Conservation (phyloP, 192 early-diverging fungal species). For the Backusella liffmaniae region DNA sequence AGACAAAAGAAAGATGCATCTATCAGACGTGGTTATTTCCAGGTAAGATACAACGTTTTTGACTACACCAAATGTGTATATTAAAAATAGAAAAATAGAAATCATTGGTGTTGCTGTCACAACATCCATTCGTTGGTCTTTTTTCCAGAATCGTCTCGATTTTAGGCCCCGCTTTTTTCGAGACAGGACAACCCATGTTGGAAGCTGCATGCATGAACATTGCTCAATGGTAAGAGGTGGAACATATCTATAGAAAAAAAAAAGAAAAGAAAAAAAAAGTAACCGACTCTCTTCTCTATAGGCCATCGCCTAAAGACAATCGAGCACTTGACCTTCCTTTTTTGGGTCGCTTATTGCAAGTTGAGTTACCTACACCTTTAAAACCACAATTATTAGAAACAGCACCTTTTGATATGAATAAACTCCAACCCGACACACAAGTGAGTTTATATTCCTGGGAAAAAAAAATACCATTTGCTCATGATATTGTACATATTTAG, state of each 20-base stretch:
- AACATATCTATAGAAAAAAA: not conserved
- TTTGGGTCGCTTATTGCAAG: slow-evolving; percentile 64
- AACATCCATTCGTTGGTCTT: slow-evolving; percentile 86
- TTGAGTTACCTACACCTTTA: slow-evolving; percentile 62
- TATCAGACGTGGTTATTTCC: slow-evolving; percentile 89
- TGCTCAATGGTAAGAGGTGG: slow-evolving; percentile 58
- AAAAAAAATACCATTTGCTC: not conserved
- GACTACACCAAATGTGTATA: not conserved
- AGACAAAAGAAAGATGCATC: slow-evolving; percentile 84
- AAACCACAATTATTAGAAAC: slow-evolving; percentile 76
- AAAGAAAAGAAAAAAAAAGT: not conserved
- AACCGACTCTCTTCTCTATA: not conserved
- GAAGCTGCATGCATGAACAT: slow-evolving; percentile 83
- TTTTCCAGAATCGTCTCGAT: slow-evolving; percentile 71
- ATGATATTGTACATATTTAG: not conserved
- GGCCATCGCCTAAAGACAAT: slow-evolving; percentile 54
- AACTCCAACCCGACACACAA: slow-evolving; percentile 66
- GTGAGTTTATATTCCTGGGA: slow-evolving; percentile 1
- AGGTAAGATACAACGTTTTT: slow-evolving; percentile 38
- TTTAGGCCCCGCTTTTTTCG: slow-evolving; percentile 84
- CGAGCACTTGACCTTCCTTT: slow-evolving; percentile 74
- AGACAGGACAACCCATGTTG: slow-evolving; percentile 68
- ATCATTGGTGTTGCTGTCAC: slow-evolving; percentile 83
- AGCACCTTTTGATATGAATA: slow-evolving; percentile 63
- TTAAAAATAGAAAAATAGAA: slow-evolving; percentile 47